phyloP scores from a whole-genome alignment of 331 rosid genomes.

The Rhamnella rubrinervis region DNA sequence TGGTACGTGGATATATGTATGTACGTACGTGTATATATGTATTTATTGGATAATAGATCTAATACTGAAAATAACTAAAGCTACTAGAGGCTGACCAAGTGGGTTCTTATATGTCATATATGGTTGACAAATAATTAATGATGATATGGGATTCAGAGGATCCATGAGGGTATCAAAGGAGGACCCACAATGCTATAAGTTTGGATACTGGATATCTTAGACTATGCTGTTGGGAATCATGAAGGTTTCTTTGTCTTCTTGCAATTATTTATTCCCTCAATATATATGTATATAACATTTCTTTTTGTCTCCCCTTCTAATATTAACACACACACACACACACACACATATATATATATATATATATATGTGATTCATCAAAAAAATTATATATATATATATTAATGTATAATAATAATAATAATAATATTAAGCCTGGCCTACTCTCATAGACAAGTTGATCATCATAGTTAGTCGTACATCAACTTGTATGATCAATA shows the following conservation, averaged over 20 bases:
- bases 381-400: too few relatives aligned
- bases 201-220: constrained; percentile 26
- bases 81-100: not conserved
- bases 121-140: constrained; percentile 13
- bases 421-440: not conserved
- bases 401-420: too few relatives aligned
- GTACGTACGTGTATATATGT: not conserved
- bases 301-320: too few relatives aligned
- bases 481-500: not conserved
- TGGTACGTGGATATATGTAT: too few relatives aligned
- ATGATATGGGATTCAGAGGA: constrained; percentile 17
- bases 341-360: too few relatives aligned
- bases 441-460: not conserved
- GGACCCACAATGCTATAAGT: constrained; percentile 14
- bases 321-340: too few relatives aligned
- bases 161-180: constrained; percentile 14
- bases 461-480: not conserved
- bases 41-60: not conserved
- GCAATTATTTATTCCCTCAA: constrained; percentile 5
- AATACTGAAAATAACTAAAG: not conserved
- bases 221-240: constrained; percentile 23
- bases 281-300: too few relatives aligned
- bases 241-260: constrained; percentile 29
- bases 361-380: too few relatives aligned
- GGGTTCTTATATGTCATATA: not conserved